phyloP scores from a whole-genome alignment of 208 protist genomes.

The Leishmania aethiopica region DNA sequence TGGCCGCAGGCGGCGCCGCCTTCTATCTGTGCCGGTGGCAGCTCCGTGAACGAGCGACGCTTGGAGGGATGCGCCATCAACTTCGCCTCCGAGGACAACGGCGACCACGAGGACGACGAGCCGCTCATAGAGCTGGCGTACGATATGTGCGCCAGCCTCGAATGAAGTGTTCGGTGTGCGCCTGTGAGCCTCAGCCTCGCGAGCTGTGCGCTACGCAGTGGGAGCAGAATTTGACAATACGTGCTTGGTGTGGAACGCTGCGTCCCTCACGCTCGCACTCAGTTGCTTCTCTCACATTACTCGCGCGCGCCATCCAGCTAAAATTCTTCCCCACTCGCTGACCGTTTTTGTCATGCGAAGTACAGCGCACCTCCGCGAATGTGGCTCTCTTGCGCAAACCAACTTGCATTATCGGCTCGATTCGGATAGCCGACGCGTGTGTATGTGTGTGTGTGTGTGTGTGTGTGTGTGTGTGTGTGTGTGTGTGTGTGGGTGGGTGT shows the following conservation, averaged over 20 bases:
- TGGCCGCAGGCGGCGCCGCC: not conserved
- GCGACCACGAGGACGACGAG: slow-evolving; percentile 3
- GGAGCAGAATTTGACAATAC: not conserved
- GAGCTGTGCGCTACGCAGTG: not conserved
- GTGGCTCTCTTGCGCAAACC: not conserved
- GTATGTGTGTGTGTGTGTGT: not conserved
- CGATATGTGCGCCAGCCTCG: slow-evolving; percentile 7
- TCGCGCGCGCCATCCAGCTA: not conserved
- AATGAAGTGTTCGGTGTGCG: not conserved
- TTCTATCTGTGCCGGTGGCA: not conserved
- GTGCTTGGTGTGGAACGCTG: not conserved
- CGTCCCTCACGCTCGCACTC: not conserved
- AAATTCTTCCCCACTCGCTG: not conserved
- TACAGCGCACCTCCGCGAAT: not conserved
- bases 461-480: too few relatives aligned
- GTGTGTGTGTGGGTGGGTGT: not conserved
- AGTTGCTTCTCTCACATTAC: not conserved
- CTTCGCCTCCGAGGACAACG: not conserved
- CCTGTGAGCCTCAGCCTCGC: not conserved
- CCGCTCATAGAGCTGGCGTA: slow-evolving; percentile 16
- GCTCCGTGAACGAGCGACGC: not conserved
- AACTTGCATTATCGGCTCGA: not conserved
- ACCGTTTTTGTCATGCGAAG: not conserved
- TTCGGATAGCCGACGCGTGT: not conserved
- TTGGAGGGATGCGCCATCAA: not conserved